These are phyloP conservation scores for Volvox reticuliferus DNA, from an alignment of 139 green algal species.

Conservation along the genomic window DNA sequence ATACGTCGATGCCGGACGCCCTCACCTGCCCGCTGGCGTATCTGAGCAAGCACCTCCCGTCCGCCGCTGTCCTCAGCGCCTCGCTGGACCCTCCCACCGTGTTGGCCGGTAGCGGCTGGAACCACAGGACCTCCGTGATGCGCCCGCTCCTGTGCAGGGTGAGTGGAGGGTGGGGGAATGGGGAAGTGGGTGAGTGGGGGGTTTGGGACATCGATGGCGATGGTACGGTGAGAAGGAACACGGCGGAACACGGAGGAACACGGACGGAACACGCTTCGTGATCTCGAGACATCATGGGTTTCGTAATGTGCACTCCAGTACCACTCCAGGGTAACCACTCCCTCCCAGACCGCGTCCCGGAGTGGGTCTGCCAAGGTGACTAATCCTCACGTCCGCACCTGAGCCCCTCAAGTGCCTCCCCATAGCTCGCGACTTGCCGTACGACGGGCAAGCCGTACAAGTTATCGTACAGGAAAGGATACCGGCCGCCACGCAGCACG, in stretches of 20 bases:
- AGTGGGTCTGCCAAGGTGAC: too few relatives aligned
- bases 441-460: slow-evolving; percentile 73
- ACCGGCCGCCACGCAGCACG: slow-evolving; percentile 61
- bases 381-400: slow-evolving; percentile 5
- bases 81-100: neutral
- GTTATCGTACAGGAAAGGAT: slow-evolving; percentile 71
- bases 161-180: neutral
- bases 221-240: too few relatives aligned
- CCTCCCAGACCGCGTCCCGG: too few relatives aligned
- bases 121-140: slow-evolving; percentile 75
- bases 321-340: too few relatives aligned
- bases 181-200: neutral
- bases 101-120: slow-evolving; percentile 39
- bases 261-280: too few relatives aligned
- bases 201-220: too few relatives aligned
- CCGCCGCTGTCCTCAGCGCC: neutral
- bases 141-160: slow-evolving; percentile 29
- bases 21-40: slow-evolving; percentile 26
- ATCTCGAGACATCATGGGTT: too few relatives aligned
- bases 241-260: too few relatives aligned
- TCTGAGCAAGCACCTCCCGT: neutral
- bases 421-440: slow-evolving; percentile 63
- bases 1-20: too few relatives aligned
- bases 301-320: too few relatives aligned
- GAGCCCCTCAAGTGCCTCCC: slow-evolving; percentile 72